Conservation (phyloP, 805 yeast species). For the Priceomyces melissophilus region DNA sequence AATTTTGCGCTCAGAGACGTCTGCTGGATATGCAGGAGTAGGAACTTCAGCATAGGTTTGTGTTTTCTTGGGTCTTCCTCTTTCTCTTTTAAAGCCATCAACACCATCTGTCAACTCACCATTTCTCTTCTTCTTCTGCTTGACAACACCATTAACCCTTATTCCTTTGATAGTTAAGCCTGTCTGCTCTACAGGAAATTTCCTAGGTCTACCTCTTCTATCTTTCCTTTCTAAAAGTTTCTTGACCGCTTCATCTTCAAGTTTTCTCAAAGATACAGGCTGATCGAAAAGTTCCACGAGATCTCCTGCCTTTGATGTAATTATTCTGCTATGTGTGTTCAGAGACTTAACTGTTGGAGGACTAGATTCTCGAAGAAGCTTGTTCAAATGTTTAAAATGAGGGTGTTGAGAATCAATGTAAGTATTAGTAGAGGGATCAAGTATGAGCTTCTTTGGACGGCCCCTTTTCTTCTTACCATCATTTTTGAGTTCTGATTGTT, state of each 20-base stretch:
- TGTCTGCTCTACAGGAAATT: slow-evolving; percentile 45
- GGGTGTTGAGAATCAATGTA: slow-evolving; percentile 41
- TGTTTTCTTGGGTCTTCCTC: slow-evolving; percentile 13
- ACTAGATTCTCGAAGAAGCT: slow-evolving; percentile 14
- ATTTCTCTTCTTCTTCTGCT: slow-evolving; percentile 12
- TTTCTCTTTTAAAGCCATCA: slow-evolving; percentile 10
- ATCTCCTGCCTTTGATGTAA: slow-evolving; percentile 4
- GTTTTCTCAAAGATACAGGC: slow-evolving; percentile 25
- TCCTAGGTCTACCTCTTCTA: slow-evolving; percentile 50
- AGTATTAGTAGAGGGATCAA: slow-evolving; percentile 40
- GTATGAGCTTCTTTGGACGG: slow-evolving; percentile 38
- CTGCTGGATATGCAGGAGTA: not conserved
- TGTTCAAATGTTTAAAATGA: slow-evolving; percentile 38
- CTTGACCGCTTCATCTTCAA: slow-evolving; percentile 31
- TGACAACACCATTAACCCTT: slow-evolving; percentile 33
- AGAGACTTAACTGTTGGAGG: not conserved
- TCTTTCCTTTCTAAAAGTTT: slow-evolving; percentile 38
- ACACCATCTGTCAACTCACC: slow-evolving; percentile 1
- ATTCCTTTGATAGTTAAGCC: slow-evolving; percentile 44
- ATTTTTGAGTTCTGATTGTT: not conserved
- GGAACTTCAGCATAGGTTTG: not conserved
- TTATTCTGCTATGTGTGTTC: not conserved
- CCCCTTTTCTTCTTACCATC: slow-evolving; percentile 35
- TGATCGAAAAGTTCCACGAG: slow-evolving; percentile 23
- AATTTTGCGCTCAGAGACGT: not conserved